A percentile compares a stretch with the other conserved stretches of the same genome.
Evolutionary conservation across 2,329 filamentous ascomycete genomes (phyloP).

Genomic region (Aspergillus texensis): DNA sequence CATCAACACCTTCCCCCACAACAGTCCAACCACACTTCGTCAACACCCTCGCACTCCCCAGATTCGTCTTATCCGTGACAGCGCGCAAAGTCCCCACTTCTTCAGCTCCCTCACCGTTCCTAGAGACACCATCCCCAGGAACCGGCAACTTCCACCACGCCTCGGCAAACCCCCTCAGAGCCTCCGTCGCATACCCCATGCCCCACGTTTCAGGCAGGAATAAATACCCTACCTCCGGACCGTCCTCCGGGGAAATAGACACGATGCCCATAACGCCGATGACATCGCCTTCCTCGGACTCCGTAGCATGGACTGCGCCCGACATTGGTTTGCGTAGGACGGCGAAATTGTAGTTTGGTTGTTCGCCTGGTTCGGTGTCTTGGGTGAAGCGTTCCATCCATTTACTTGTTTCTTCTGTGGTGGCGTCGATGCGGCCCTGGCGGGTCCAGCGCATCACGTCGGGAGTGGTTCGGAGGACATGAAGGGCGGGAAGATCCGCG

Average conservation of each 20-base stretch:
- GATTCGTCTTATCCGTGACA: conserved; percentile 22
- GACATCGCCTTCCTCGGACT: not conserved
- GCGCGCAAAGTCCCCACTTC: conserved; percentile 24
- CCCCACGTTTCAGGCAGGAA: conserved; percentile 28
- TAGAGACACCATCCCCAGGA: not conserved
- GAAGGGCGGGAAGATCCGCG: not conserved
- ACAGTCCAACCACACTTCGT: conserved; percentile 25
- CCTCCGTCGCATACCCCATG: conserved; percentile 32
- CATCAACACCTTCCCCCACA: not conserved
- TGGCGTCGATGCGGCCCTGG: not conserved
- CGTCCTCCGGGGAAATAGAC: not conserved
- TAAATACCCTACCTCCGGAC: conserved; percentile 31
- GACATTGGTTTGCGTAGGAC: not conserved
- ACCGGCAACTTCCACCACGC: conserved; percentile 29
- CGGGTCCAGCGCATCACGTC: not conserved
- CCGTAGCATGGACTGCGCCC: not conserved
- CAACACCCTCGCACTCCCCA: conserved; percentile 22
- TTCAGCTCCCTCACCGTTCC: not conserved
- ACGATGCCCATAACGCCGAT: not conserved
- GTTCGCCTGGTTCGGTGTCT: not conserved
- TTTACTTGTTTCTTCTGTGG: not conserved
- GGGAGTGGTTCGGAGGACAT: not conserved
- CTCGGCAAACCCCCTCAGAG: conserved; percentile 24
- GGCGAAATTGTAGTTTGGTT: not conserved
- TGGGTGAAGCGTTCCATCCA: not conserved